Conservation (phyloP, 768 basidiomycete species). For the Amanita polypyramis region DNA sequence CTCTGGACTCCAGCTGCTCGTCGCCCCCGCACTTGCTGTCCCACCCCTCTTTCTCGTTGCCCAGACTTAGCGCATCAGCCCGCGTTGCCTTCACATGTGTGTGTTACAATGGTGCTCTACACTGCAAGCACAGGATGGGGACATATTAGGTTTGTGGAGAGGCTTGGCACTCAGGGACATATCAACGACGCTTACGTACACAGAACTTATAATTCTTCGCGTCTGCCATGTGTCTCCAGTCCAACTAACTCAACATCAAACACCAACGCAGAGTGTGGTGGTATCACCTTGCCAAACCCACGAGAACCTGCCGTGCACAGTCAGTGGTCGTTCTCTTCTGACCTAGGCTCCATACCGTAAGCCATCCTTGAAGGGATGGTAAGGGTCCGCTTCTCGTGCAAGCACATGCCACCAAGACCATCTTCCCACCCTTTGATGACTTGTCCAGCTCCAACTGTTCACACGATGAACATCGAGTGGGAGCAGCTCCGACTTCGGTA, state of each 20-base stretch:
- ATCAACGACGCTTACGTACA: background rate
- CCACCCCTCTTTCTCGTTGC: too few relatives aligned
- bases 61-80: too few relatives aligned
- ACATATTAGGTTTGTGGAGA: background rate
- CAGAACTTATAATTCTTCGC: slow-evolving; percentile 42
- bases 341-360: slow-evolving; percentile 55
- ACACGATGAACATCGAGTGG: background rate
- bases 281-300: slow-evolving; percentile 72
- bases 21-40: too few relatives aligned
- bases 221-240: slow-evolving; percentile 35
- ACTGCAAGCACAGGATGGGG: too few relatives aligned
- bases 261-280: slow-evolving; percentile 66
- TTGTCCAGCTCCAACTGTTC: slow-evolving; percentile 63
- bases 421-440: slow-evolving; percentile 85
- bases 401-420: slow-evolving; percentile 76
- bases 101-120: too few relatives aligned
- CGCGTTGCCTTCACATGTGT: too few relatives aligned
- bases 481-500: background rate
- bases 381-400: slow-evolving; percentile 79
- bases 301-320: slow-evolving; percentile 39
- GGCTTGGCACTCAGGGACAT: background rate
- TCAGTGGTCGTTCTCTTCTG: background rate
- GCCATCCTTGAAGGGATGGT: slow-evolving; percentile 75
- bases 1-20: background rate
- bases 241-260: slow-evolving; percentile 82